Evolutionary conservation across 176 grass and related monocot species (phyloP).

Genomic region (Thinopyrum elongatum): DNA sequence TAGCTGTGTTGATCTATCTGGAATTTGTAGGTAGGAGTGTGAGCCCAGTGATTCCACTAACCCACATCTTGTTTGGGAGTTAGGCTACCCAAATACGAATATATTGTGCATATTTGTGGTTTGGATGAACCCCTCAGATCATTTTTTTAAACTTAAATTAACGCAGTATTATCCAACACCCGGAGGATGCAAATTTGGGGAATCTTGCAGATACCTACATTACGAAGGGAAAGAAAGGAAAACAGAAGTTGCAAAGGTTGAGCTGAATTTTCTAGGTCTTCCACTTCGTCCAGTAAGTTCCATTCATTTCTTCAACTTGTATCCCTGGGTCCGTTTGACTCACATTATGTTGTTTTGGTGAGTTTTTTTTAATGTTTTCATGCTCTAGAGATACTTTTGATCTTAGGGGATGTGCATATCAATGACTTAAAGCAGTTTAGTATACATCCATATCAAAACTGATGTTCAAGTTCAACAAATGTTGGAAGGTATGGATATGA

Average conservation of each 20-base stretch:
- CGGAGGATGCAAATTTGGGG: slow-evolving; percentile 90
- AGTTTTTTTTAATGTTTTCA: not conserved
- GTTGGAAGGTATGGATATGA: slow-evolving; percentile 2
- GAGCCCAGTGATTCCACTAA: slow-evolving; percentile 1
- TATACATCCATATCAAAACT: slow-evolving; percentile 1
- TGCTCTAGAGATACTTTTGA: not conserved
- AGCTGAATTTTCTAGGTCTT: slow-evolving; percentile 94
- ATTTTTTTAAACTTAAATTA: slow-evolving; percentile 26
- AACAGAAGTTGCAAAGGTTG: slow-evolving; percentile 52
- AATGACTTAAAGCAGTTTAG: not conserved
- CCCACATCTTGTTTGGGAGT: not conserved
- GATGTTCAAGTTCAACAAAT: not conserved
- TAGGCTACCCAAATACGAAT: not conserved
- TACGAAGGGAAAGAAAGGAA: slow-evolving; percentile 49
- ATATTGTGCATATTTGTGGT: not conserved
- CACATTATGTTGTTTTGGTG: not conserved
- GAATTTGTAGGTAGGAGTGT: not conserved
- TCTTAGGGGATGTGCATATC: not conserved
- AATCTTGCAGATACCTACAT: slow-evolving; percentile 80
- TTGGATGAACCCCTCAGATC: not conserved
- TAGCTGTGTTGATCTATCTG: not conserved
- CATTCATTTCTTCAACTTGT: slow-evolving; percentile 16
- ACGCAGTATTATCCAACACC: slow-evolving; percentile 71
- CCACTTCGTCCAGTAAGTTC: slow-evolving; percentile 83
- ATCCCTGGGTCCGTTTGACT: not conserved